A percentile compares a stretch with the other conserved stretches of the same genome.
These are phyloP conservation scores for Groenewaldozyma auringiensis DNA, from an alignment of 1,139 yeast genomes.

Conservation along the genomic window DNA sequence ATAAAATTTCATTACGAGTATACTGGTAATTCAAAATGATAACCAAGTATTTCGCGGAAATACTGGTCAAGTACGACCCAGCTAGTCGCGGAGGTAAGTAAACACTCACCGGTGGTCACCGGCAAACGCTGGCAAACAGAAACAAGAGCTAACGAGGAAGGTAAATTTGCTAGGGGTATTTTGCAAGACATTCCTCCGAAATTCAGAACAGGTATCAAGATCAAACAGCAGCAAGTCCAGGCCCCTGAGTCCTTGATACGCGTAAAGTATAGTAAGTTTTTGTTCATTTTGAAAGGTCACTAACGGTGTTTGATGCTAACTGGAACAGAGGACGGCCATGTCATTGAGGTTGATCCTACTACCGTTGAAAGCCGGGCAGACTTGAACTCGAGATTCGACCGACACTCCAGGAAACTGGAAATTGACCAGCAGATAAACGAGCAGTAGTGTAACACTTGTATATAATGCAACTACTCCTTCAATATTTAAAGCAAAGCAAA, in stretches of 20 bases:
- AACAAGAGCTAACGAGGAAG: too few relatives aligned
- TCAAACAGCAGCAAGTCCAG: conserved; percentile 24
- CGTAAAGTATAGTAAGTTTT: conserved; percentile 52
- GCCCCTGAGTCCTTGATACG: conserved; percentile 39
- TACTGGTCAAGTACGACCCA: conserved; percentile 69
- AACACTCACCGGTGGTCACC: too few relatives aligned
- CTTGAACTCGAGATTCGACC: neutral
- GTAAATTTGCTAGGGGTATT: conserved; percentile 71
- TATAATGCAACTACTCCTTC: too few relatives aligned
- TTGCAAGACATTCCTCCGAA: conserved; percentile 65
- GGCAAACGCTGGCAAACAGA: too few relatives aligned
- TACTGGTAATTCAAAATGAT: conserved; percentile 42
- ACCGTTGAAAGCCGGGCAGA: neutral
- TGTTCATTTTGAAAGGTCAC: neutral
- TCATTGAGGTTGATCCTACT: conserved; percentile 57
- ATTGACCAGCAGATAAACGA: conserved; percentile 4
- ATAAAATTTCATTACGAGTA: neutral
- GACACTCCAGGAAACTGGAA: neutral
- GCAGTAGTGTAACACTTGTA: neutral
- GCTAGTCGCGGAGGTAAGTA: conserved; percentile 51
- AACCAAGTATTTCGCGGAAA: conserved; percentile 72
- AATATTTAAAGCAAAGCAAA: too few relatives aligned
- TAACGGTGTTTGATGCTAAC: too few relatives aligned
- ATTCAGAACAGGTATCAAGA: conserved; percentile 22
- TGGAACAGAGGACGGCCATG: conserved; percentile 54